phyloP scores from a whole-genome alignment of 495 filamentous ascomycete species.

The Lasiosphaeriaceae sp. region DNA sequence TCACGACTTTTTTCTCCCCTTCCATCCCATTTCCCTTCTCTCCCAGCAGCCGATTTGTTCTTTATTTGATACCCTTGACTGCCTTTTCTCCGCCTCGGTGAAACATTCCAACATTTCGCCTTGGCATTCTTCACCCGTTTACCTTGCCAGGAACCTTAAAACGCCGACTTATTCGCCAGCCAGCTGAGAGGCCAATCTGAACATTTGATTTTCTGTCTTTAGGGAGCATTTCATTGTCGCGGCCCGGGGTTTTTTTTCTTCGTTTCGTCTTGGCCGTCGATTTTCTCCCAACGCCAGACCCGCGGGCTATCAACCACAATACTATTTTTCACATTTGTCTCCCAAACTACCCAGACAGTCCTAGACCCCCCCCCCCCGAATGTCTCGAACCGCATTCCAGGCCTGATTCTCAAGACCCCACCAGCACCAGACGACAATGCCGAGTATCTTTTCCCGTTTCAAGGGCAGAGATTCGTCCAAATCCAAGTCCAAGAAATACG shows the following conservation, averaged over 20 bases:
- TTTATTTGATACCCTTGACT: slow-evolving; percentile 15
- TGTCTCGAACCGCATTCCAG: slow-evolving; percentile 17
- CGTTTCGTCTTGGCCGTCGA: background rate
- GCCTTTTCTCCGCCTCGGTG: background rate
- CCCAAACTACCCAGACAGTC: background rate
- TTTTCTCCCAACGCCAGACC: no score
- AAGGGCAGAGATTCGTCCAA: slow-evolving; percentile 64
- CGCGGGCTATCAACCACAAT: background rate
- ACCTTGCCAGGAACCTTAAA: no score
- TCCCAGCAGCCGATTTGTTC: slow-evolving; percentile 5
- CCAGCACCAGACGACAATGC: slow-evolving; percentile 38
- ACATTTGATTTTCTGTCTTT: no score
- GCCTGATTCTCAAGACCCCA: slow-evolving; percentile 13
- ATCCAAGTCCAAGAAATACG: slow-evolving; percentile 61
- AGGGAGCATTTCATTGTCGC: no score
- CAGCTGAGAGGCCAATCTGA: no score
- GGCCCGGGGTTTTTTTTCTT: background rate
- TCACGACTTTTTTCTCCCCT: slow-evolving; percentile 11
- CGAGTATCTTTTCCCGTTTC: slow-evolving; percentile 69
- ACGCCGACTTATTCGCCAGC: no score
- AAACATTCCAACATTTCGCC: no score
- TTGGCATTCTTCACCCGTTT: no score
- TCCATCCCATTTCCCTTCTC: slow-evolving; percentile 1
- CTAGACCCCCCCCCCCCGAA: slow-evolving; percentile 6
- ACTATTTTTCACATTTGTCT: slow-evolving; percentile 1